A percentile compares a stretch with the other conserved stretches of the same genome.
Evolutionary conservation across 2,329 filamentous ascomycete species (phyloP).

Genomic region (Hymenoscyphus scutula): DNA sequence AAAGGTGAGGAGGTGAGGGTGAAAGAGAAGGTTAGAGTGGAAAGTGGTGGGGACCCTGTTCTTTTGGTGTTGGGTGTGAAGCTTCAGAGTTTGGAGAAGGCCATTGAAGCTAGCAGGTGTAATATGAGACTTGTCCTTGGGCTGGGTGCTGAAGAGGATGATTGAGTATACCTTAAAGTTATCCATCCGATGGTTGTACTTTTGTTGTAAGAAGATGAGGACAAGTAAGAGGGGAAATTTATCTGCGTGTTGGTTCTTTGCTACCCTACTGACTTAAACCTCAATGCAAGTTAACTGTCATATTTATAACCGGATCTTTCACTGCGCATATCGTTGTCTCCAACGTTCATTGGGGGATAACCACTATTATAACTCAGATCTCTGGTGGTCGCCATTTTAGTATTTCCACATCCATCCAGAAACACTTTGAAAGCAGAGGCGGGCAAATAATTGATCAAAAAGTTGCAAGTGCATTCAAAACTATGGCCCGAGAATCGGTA

Average conservation of each 20-base stretch:
- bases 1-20: slow-evolving; percentile 72
- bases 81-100: slow-evolving; percentile 72
- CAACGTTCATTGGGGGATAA: too few species aligned
- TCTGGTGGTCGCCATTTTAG: too few species aligned
- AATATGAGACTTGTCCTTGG: slow-evolving; percentile 80
- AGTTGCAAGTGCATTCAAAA: too few species aligned
- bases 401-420: too few species aligned
- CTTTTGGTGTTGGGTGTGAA: slow-evolving; percentile 82
- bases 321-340: too few species aligned
- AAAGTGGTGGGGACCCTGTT: slow-evolving; percentile 73
- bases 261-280: too few species aligned
- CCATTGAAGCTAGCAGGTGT: slow-evolving; percentile 64
- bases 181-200: not conserved
- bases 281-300: not conserved
- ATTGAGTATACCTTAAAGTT: not conserved
- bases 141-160: slow-evolving; percentile 3
- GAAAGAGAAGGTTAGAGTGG: slow-evolving; percentile 83
- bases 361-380: too few species aligned
- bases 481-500: too few species aligned
- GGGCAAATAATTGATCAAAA: too few species aligned
- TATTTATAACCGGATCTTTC: not conserved
- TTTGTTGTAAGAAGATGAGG: not conserved
- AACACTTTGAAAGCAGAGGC: too few species aligned
- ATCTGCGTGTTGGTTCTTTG: not conserved
- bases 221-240: not conserved